Base-by-base conservation (phyloP, 805 yeast species). In the Zygoascus biomembranicola region DNA sequence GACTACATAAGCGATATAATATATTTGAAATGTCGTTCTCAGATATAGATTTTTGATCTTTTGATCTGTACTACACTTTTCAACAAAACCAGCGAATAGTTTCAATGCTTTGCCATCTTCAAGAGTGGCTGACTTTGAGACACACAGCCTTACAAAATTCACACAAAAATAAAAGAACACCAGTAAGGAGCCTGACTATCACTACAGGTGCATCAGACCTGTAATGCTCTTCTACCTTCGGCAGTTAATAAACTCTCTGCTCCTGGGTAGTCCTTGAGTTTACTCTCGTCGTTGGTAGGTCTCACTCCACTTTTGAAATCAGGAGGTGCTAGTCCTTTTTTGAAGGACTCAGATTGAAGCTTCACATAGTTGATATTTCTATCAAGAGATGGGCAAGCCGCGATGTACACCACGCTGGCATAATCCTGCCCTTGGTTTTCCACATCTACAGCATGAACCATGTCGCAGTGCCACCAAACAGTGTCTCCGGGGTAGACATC, bases 401-500 rank as follows among this genome's bases (percentile, higher is more conserved):
- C 72, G 52, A 67, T 65, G 56, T 68, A 75, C 55, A 73, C 58
- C 3, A 74, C 78, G 8, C 71, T 62, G 8, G 78, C 70, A 54
- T 71, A 72, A 11, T 52, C 41, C 1, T 47, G 32, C 2, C 76
- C 76, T 8, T 54, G 53, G 54, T 70, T 74, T 3, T 60, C 66
- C 16, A 60, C 55, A 54, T 75, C 77, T 19, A 75, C 77, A 8
- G 71, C 70, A 59, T 75, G 78, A 16, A 69, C 65, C 32, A 66
- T 52, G 56, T 74, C 78, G 51, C 72, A 66, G 53, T 75, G 79
- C 78, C 77, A 74, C 50, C 69, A 69, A 1, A 74, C 75, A 56
- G 63, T 66, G 59, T 74, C 77, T 9, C 78, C 78, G 16, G 75
- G 68, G 3, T 67, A 53, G 14, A 74, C 75, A 16, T 63, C 55